phyloP scores from a whole-genome alignment of 192 early-diverging fungal genomes.

The Umbelopsis sp. region DNA sequence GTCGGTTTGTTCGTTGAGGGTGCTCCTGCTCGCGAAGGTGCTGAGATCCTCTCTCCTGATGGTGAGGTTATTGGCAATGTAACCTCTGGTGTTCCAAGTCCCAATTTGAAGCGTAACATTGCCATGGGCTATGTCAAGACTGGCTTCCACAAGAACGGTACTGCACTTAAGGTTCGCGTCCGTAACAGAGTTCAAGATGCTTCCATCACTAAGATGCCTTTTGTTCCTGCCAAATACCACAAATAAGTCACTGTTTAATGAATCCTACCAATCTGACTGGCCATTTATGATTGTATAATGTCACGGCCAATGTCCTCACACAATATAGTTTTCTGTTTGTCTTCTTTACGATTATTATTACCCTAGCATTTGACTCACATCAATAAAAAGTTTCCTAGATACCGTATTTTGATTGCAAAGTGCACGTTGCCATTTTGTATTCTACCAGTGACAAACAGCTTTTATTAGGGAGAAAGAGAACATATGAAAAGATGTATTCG shows the following conservation, averaged over 20 bases:
- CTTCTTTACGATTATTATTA: background rate
- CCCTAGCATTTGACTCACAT: background rate
- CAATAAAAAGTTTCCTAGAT: background rate
- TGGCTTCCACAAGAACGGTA: constrained; percentile 90
- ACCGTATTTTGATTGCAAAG: too few species aligned
- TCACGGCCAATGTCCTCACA: background rate
- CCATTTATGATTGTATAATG: background rate
- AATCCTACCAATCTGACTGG: background rate
- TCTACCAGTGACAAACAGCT: background rate
- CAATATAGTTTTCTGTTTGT: background rate
- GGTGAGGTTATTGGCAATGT: constrained; percentile 77
- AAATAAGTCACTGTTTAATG: constrained; percentile 38
- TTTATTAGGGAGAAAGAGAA: background rate
- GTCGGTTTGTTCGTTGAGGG: constrained; percentile 91
- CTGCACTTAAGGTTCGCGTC: constrained; percentile 89
- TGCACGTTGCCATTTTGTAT: too few species aligned
- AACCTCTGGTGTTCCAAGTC: constrained; percentile 92
- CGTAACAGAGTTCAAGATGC: constrained; percentile 85
- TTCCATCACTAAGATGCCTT: constrained; percentile 91
- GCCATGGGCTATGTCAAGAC: constrained; percentile 96
- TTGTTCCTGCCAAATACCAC: constrained; percentile 83
- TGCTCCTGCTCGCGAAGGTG: constrained; percentile 85
- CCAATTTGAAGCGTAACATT: constrained; percentile 91
- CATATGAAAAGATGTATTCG: background rate
- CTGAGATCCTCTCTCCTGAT: constrained; percentile 65